Evolutionary conservation across 2,329 filamentous ascomycete species (phyloP).

Genomic region (Aplosporella prunicola): DNA sequence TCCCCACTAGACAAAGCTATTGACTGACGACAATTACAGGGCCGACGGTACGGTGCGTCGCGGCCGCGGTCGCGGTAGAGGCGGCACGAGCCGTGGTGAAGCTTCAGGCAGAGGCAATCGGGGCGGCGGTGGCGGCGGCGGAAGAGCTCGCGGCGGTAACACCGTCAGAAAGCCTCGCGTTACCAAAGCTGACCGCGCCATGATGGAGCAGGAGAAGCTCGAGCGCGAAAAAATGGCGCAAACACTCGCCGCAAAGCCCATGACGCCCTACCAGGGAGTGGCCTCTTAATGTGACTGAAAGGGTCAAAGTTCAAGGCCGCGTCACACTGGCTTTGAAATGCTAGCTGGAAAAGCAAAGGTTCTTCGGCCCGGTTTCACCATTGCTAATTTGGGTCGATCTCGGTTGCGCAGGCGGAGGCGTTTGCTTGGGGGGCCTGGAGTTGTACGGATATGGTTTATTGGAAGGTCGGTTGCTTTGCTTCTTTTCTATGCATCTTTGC

Average conservation of each 20-base stretch:
- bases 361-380: too few relatives aligned
- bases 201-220: conserved; percentile 71
- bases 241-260: conserved; percentile 11
- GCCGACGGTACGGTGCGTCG: conserved; percentile 66
- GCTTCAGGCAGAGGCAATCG: conserved; percentile 27
- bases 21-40: conserved; percentile 35
- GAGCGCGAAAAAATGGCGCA: conserved; percentile 53
- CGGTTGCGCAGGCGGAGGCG: too few relatives aligned
- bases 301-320: too few relatives aligned
- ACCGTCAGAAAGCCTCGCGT: conserved; percentile 73
- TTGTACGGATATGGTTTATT: too few relatives aligned
- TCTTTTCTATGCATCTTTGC: too few relatives aligned
- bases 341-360: too few relatives aligned
- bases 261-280: conserved; percentile 3
- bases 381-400: too few relatives aligned
- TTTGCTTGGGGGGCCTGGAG: too few relatives aligned
- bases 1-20: not conserved
- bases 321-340: too few relatives aligned
- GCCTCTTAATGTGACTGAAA: not conserved
- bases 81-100: conserved; percentile 35
- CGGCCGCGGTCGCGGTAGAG: conserved; percentile 47
- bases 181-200: conserved; percentile 75
- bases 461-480: too few relatives aligned
- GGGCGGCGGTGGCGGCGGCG: conserved; percentile 45
- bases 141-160: conserved; percentile 65